phyloP scores from a whole-genome alignment of 2,329 filamentous ascomycete genomes.

The Pleurostoma richardsiae region DNA sequence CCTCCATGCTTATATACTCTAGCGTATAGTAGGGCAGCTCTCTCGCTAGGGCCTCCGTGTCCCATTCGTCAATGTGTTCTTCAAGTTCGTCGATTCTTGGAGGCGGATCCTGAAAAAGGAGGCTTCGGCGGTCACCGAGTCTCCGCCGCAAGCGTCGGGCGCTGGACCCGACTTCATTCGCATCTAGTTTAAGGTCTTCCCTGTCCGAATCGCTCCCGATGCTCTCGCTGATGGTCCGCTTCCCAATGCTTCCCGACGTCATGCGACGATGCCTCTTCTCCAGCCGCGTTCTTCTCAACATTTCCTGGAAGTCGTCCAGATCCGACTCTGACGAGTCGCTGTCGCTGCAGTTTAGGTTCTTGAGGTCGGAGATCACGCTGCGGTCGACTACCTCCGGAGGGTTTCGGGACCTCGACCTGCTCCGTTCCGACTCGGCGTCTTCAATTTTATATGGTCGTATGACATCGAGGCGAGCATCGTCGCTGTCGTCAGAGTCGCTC shows the following conservation, averaged over 20 bases:
- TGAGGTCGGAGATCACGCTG: constrained; percentile 36
- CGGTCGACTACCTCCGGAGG: constrained; percentile 29
- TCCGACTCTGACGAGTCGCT: constrained; percentile 31
- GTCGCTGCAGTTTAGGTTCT: constrained; percentile 37
- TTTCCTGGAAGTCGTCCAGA: constrained; percentile 27
- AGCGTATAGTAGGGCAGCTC: constrained; percentile 45
- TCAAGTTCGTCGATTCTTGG: constrained; percentile 49
- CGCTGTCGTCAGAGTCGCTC: constrained; percentile 38
- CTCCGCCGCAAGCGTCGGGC: constrained; percentile 42
- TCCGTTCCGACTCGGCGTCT: constrained; percentile 33
- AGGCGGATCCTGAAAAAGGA: constrained; percentile 45
- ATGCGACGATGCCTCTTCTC: constrained; percentile 38
- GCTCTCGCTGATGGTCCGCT: constrained; percentile 47
- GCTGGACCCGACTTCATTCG: constrained; percentile 38
- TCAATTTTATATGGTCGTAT: constrained; percentile 42
- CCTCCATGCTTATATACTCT: constrained; percentile 46
- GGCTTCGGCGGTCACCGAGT: constrained; percentile 37
- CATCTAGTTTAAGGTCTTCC: constrained; percentile 28
- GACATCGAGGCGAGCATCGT: constrained; percentile 34
- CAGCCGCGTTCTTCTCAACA: constrained; percentile 34
- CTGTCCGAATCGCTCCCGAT: constrained; percentile 43
- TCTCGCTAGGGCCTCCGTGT: constrained; percentile 35
- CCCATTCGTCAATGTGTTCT: constrained; percentile 42
- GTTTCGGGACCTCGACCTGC: constrained; percentile 29
- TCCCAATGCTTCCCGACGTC: constrained; percentile 48